A percentile compares a stretch with the other conserved stretches of the same genome.
These are phyloP conservation scores for Coemansia sp. DNA, from an alignment of 192 early-diverging fungal species.

Conservation along the genomic window DNA sequence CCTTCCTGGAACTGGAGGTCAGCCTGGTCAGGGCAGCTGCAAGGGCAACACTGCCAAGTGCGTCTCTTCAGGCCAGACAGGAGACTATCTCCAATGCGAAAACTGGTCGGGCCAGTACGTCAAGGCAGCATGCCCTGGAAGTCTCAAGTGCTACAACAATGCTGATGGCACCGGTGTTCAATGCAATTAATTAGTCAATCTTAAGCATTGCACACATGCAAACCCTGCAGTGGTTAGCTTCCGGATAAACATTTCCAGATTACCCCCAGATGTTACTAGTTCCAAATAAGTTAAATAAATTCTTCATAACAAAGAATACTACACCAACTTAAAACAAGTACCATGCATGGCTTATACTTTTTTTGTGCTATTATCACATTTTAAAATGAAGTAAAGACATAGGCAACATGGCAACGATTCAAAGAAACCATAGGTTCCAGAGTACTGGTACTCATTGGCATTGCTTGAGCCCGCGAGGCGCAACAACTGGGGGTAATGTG, in stretches of 20 bases:
- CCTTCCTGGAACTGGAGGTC: constrained; percentile 39
- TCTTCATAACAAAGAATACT: not conserved
- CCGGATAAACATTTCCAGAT: not conserved
- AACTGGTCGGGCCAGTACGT: constrained; percentile 50
- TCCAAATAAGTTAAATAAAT: constrained; percentile 5
- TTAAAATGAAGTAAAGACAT: not conserved
- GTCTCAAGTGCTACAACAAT: constrained; percentile 52
- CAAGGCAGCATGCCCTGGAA: constrained; percentile 27
- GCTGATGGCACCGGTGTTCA: constrained; percentile 24
- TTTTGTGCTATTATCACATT: not conserved
- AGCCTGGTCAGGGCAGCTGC: constrained; percentile 32
- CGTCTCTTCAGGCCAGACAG: constrained; percentile 26
- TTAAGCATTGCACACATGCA: not conserved
- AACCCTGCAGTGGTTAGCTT: not conserved
- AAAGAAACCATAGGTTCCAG: not conserved
- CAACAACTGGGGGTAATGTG: not conserved
- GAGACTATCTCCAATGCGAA: constrained; percentile 40
- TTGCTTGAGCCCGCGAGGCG: not conserved
- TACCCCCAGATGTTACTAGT: not conserved
- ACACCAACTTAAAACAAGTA: not conserved
- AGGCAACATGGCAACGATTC: not conserved
- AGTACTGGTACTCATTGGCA: not conserved
- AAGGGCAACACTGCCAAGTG: constrained; percentile 50
- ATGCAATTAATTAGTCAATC: constrained; percentile 22
- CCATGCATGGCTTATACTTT: not conserved